Conservation (phyloP, 169 alveolate species). For the Plasmodium vivax region DNA sequence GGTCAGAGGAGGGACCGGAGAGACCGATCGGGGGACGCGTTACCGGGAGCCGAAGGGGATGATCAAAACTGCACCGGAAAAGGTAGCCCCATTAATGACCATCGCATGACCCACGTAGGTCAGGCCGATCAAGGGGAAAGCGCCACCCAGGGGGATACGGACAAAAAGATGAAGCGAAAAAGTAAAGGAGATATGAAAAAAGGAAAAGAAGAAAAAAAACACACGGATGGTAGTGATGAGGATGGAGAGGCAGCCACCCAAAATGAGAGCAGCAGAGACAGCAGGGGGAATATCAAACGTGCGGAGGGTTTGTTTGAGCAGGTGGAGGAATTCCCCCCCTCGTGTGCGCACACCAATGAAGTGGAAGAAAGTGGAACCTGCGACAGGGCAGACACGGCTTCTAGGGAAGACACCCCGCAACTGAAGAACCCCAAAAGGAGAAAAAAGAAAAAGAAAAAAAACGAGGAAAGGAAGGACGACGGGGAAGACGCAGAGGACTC, state of each 20-base stretch:
- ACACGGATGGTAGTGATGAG: background rate
- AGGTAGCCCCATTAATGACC: background rate
- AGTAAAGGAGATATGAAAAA: constrained; percentile 1
- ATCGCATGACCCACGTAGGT: background rate
- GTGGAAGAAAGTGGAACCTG: background rate
- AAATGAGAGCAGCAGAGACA: background rate
- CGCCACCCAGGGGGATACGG: background rate
- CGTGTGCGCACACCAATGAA: background rate
- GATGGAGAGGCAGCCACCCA: background rate
- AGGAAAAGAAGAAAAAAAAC: background rate
- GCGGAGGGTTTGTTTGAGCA: background rate
- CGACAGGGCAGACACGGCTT: background rate
- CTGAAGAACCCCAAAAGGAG: background rate
- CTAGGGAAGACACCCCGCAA: background rate
- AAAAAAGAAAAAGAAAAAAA: background rate
- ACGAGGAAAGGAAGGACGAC: background rate
- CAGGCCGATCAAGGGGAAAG: background rate
- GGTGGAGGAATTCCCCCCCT: background rate
- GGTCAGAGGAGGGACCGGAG: background rate
- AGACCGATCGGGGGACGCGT: background rate
- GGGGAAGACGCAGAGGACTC: background rate
- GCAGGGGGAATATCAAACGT: background rate
- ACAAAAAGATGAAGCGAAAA: background rate
- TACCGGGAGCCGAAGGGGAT: background rate
- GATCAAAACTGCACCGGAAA: background rate